These are phyloP conservation scores for Xylariaceae sp. DNA, from an alignment of 2,329 filamentous ascomycete genomes.

Conservation along the genomic window DNA sequence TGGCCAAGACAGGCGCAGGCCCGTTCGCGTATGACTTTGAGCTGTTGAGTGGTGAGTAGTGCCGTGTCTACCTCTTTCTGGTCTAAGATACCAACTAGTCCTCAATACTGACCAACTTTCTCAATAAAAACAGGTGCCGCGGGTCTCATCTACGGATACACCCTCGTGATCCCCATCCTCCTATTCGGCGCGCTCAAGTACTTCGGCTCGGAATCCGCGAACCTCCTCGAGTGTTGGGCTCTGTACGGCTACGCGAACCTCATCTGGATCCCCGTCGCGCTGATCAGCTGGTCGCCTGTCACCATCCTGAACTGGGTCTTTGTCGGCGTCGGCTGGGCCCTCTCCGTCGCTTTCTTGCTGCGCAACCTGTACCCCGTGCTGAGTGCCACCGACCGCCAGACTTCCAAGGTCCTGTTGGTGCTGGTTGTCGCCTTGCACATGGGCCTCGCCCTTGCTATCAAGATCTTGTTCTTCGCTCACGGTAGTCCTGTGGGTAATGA, in stretches of 20 bases:
- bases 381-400: constrained; percentile 87
- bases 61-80: no score
- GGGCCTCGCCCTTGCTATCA: constrained; percentile 88
- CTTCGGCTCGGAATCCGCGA: constrained; percentile 91
- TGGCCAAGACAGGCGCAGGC: constrained; percentile 62
- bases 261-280: constrained; percentile 92
- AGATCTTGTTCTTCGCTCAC: constrained; percentile 92
- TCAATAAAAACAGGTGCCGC: constrained; percentile 59
- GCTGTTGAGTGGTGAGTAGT: constrained; percentile 66
- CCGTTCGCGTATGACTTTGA: constrained; percentile 90
- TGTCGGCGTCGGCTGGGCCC: constrained; percentile 77
- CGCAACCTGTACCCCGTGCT: constrained; percentile 88
- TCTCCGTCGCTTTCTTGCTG: constrained; percentile 79
- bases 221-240: constrained; percentile 91
- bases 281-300: constrained; percentile 86
- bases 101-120: constrained; percentile 17
- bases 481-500: constrained; percentile 54
- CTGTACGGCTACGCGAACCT: constrained; percentile 95
- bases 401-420: constrained; percentile 81
- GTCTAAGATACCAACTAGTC: no score
- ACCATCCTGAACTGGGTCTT: constrained; percentile 90
- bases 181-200: constrained; percentile 88
- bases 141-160: constrained; percentile 94
- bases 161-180: constrained; percentile 74
- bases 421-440: constrained; percentile 82